A percentile compares a stretch with the other conserved stretches of the same genome.
Conservation (phyloP, 176 grass and related monocot species). For the Zoysia japonica region DNA sequence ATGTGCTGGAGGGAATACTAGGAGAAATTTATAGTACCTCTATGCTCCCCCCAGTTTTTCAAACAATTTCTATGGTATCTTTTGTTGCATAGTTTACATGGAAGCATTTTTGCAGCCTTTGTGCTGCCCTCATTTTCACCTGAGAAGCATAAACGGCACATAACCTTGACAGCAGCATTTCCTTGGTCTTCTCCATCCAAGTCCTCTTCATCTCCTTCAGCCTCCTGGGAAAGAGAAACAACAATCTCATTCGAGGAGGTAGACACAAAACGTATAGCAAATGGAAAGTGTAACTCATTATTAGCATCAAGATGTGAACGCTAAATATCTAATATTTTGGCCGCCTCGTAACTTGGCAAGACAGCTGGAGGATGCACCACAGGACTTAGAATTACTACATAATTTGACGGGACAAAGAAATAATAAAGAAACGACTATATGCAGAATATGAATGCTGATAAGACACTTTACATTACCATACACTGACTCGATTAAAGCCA, state of each 20-base stretch:
- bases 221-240: conserved; percentile 42
- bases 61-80: conserved; percentile 90
- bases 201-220: conserved; percentile 49
- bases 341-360: background rate
- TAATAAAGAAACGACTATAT: background rate
- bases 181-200: conserved; percentile 54
- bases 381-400: background rate
- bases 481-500: conserved; percentile 8
- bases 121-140: conserved; percentile 88
- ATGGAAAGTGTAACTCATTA: background rate
- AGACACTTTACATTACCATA: background rate
- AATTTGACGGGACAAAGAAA: conserved; percentile 2
- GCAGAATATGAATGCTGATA: background rate
- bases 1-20: conserved; percentile 8
- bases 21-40: conserved; percentile 44
- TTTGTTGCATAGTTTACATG: conserved; percentile 92
- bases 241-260: conserved; percentile 12
- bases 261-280: conserved; percentile 16
- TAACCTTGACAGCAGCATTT: conserved; percentile 75
- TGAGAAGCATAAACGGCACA: conserved; percentile 84
- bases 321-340: conserved; percentile 5
- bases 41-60: conserved; percentile 89
- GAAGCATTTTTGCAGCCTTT: conserved; percentile 91
- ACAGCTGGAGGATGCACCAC: background rate
- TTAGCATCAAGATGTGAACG: conserved; percentile 17